Conservation (phyloP, 345 rosid genomes). For the Camelina sativa region DNA sequence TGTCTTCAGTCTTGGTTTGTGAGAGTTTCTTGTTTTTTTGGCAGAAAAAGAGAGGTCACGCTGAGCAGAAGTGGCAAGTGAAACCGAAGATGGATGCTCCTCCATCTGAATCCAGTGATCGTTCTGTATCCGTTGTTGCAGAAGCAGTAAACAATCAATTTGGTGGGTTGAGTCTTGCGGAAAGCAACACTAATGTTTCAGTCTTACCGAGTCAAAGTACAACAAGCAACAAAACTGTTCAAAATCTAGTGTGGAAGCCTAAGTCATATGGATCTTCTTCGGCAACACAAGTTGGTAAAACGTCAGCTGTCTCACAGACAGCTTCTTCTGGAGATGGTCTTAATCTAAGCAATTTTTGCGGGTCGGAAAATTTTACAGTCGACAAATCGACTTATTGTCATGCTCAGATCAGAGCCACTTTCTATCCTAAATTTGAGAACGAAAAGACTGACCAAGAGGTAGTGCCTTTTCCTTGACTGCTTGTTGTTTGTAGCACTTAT, state of each 20-base stretch:
- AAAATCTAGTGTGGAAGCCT: slow-evolving; percentile 55
- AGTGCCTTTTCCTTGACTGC: slow-evolving; percentile 3
- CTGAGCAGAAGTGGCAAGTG: slow-evolving; percentile 48
- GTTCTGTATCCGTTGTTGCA: slow-evolving; percentile 34
- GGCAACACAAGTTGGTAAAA: slow-evolving; percentile 40
- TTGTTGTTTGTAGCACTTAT: neutral
- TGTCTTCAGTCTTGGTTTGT: neutral
- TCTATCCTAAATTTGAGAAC: slow-evolving; percentile 96
- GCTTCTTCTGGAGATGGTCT: slow-evolving; percentile 37
- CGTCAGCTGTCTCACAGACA: slow-evolving; percentile 16
- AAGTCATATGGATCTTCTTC: slow-evolving; percentile 54
- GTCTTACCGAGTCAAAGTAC: slow-evolving; percentile 33
- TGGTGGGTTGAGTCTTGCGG: slow-evolving; percentile 57
- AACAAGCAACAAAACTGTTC: slow-evolving; percentile 41
- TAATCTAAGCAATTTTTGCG: slow-evolving; percentile 56
- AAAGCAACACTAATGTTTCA: slow-evolving; percentile 40
- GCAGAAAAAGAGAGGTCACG: slow-evolving; percentile 47
- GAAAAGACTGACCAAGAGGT: slow-evolving; percentile 99
- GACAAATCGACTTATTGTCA: slow-evolving; percentile 64
- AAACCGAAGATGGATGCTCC: slow-evolving; percentile 29
- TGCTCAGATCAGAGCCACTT: slow-evolving; percentile 92
- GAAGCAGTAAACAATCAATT: slow-evolving; percentile 51
- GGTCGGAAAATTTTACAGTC: slow-evolving; percentile 63
- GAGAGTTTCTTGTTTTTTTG: slow-evolving; percentile 26
- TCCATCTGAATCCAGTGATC: slow-evolving; percentile 41